A percentile compares a stretch with the other conserved stretches of the same genome.
Conservation (phyloP, 73 alveolate species). For the Paramecium sexaurelia region DNA sequence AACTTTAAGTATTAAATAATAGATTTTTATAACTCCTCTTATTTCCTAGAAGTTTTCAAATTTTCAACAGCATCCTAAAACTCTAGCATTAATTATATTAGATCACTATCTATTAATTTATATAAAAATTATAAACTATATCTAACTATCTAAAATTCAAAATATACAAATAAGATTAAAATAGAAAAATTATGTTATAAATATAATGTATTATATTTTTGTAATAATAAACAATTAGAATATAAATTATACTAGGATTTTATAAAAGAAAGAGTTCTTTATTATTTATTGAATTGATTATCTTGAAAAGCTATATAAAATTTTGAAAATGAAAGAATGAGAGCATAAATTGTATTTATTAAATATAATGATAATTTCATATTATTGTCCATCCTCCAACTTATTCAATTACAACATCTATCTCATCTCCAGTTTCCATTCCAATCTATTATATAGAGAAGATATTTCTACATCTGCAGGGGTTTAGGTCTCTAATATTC, state of each 20-base stretch:
- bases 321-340: not conserved
- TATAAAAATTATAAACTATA: too few species aligned
- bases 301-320: not conserved
- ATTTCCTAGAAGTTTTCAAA: too few species aligned
- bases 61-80: too few species aligned
- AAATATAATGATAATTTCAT: not conserved
- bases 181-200: too few species aligned
- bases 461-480: conserved; percentile 53
- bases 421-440: conserved; percentile 69
- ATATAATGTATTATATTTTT: too few species aligned
- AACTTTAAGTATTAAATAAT: too few species aligned
- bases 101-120: too few species aligned
- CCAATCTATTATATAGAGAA: conserved; percentile 39
- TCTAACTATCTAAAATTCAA: too few species aligned
- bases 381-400: conserved; percentile 53
- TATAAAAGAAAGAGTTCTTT: not conserved
- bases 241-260: not conserved
- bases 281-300: not conserved
- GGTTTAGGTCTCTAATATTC: conserved; percentile 63
- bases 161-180: too few species aligned
- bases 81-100: too few species aligned
- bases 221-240: too few species aligned
- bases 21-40: too few species aligned
- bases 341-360: not conserved
- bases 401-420: conserved; percentile 66